phyloP scores from a whole-genome alignment of 179 eudicot genomes.

The Actinidia arguta region DNA sequence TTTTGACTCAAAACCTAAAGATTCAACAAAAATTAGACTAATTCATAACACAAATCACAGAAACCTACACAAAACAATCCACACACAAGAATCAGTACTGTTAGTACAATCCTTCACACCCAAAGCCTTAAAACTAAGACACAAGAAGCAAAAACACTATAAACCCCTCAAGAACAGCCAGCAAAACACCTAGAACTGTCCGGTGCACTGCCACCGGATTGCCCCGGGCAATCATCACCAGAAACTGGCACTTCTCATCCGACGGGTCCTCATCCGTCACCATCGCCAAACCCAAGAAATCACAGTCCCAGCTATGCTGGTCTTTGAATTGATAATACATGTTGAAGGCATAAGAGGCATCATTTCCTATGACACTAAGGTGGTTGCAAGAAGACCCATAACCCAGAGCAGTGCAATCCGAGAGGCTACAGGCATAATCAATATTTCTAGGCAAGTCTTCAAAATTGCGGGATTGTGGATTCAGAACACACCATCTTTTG shows the following conservation, averaged over 20 bases:
- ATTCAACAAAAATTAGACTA: neutral
- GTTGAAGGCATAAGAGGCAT: slow-evolving; percentile 94
- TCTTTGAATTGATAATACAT: slow-evolving; percentile 85
- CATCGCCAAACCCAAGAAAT: slow-evolving; percentile 74
- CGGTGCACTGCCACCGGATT: slow-evolving; percentile 32
- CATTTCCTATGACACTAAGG: slow-evolving; percentile 58
- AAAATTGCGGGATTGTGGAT: slow-evolving; percentile 46
- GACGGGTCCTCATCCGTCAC: slow-evolving; percentile 82
- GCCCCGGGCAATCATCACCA: slow-evolving; percentile 79
- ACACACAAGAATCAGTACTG: neutral
- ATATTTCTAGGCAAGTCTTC: slow-evolving; percentile 55
- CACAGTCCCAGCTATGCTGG: slow-evolving; percentile 81
- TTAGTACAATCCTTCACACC: neutral
- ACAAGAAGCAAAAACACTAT: slow-evolving; percentile 60
- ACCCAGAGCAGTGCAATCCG: slow-evolving; percentile 90
- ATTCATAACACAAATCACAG: neutral
- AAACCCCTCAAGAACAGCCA: slow-evolving; percentile 49
- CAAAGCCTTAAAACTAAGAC: slow-evolving; percentile 28
- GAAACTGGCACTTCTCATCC: slow-evolving; percentile 58
- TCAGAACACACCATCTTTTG: slow-evolving; percentile 79
- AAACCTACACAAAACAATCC: neutral
- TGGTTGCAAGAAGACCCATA: slow-evolving; percentile 90
- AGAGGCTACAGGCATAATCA: slow-evolving; percentile 84
- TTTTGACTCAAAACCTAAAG: slow-evolving; percentile 6
- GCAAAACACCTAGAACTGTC: slow-evolving; percentile 38